These are phyloP conservation scores for Dichotomocladium elegans DNA, from an alignment of 371 early-diverging fungal species.

Conservation along the genomic window DNA sequence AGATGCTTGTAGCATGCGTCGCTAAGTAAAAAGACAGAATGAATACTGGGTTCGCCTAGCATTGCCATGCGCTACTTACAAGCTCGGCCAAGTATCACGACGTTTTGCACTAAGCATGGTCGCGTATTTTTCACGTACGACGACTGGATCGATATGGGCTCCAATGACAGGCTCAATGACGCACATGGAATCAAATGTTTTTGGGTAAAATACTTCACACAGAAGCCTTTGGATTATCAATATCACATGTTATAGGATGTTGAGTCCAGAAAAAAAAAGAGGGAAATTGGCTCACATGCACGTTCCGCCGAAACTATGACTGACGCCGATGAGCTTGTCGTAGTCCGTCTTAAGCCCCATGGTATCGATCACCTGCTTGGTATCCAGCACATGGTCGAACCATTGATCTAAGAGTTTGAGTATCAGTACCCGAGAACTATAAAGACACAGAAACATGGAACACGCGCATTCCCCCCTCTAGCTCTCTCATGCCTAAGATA, in stretches of 20 bases:
- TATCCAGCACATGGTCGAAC: constrained; percentile 42
- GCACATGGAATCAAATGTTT: constrained; percentile 32
- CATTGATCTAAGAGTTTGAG: constrained; percentile 40
- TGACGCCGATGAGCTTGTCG: constrained; percentile 31
- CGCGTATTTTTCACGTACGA: constrained; percentile 14
- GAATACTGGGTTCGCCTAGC: no score
- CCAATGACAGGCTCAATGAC: constrained; percentile 32
- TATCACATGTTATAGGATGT: no score
- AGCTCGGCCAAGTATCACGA: constrained; percentile 16
- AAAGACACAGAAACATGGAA: not conserved
- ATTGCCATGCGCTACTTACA: not conserved
- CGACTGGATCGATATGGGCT: constrained; percentile 6
- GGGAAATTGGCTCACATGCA: constrained; percentile 24
- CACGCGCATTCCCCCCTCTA: not conserved
- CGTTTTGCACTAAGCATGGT: constrained; percentile 13
- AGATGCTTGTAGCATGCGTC: constrained; percentile 26
- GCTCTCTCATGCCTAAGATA: not conserved
- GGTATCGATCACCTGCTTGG: constrained; percentile 27
- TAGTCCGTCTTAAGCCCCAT: constrained; percentile 17
- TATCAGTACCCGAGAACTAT: no score
- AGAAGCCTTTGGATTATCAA: constrained; percentile 19
- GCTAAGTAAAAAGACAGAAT: constrained; percentile 7
- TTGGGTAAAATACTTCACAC: constrained; percentile 32
- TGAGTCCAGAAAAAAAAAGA: no score
- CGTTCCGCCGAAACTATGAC: constrained; percentile 44